Base-by-base conservation (phyloP, 192 early-diverging fungal species). In the Gigaspora rosea region DNA sequence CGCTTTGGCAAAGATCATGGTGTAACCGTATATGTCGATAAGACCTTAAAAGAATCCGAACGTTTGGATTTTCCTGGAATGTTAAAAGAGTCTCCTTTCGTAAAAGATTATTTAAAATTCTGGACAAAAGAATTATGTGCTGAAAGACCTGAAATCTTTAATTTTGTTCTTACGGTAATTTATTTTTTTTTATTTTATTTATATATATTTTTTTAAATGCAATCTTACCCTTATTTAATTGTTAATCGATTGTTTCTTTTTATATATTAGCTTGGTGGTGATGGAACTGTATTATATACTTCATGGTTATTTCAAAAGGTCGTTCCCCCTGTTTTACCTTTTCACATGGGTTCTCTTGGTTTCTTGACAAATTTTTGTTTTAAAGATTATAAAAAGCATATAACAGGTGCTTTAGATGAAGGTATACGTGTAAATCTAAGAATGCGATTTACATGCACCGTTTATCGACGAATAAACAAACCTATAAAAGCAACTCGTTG, bases 281-380 rank as follows among this genome's bases (percentile, higher is more conserved):
- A 99, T 86, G 96, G 96, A 50, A 99, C 96, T 1, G 95, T 97
- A 10, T 86, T 97, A 35, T 98, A 92, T 80, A 93, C 95, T 36
- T 93, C 94, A 36, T 96, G 95, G 92, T 83, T 98, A 46, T 93
- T 94, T 79, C 95, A 98, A 82, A 80, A 78, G 7, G 85, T 88
- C 12, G 94, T 98, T 49, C 97, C 97, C 54, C 95, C 96, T 0
- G 90, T 98, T n/a, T 87, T 98, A 13, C 90, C 97, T 0, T 97
- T 98, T 84, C 92, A 95, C 75, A 80, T 97, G 46, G 97, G 97
- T 6, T 97, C 95, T 36, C 81, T 98, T 49, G 96, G 97, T n/a
- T 98, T 98, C 57, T 78, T 98, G 50, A 97, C 97, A 0, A 93
- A 94, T 5, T 97, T 98, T 80, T 85, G 92, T 72, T 91, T 92